Evolutionary conservation across 1,139 yeast genomes (phyloP), one percentile per base, ranked within the genome.

Genomic region (Tardiomyces depauwii): DNA sequence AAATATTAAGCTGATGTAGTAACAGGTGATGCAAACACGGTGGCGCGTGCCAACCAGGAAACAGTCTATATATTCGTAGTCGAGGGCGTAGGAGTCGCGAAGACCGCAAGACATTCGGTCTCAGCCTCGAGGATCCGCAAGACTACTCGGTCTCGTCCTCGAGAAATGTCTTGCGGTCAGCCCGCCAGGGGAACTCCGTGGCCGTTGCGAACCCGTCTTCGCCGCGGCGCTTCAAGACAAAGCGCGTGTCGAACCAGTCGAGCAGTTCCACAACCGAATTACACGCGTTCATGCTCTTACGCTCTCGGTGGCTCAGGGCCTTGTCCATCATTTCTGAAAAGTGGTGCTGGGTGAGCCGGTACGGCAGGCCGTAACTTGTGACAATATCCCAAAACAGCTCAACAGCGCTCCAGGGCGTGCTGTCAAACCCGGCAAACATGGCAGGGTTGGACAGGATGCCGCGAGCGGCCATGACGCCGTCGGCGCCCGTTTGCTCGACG

Each of bases 401-500:
- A 7, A 91, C 69, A 5, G 95, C 91, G 7, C 80, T 74, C 97
- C 97, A 91, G 1, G 97, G 96, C 2, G 96, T 82, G 44, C 67
- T 70, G 0, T 68, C 66, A 58, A 65, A 75, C 0, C 95, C 95
- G 2, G 84, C 75, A 65, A 91, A 91, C 51, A 91, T 60, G 0
- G 91, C 95, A 0, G 98, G 98, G 59, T 91, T 91, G 30, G 77
- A 70, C 46, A 91, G 68, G 2, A 87, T 70, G 0, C 98, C 98
- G 53, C 98, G 70, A 1, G 87, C 98, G 1, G 97, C 84, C 98
- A 91, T 91, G 6, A 91, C 84, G 6, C 97, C 98, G 59, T 87
- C 93, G 32, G 79, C 88, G 0, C 83, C 83, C 0, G 97, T 88
- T 43, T 62, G 62, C 16, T 74, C 68, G 0, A 78, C 77, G 30